Evolutionary conservation across 495 filamentous ascomycete species (phyloP).

Genomic region (Evernia prunastri): DNA sequence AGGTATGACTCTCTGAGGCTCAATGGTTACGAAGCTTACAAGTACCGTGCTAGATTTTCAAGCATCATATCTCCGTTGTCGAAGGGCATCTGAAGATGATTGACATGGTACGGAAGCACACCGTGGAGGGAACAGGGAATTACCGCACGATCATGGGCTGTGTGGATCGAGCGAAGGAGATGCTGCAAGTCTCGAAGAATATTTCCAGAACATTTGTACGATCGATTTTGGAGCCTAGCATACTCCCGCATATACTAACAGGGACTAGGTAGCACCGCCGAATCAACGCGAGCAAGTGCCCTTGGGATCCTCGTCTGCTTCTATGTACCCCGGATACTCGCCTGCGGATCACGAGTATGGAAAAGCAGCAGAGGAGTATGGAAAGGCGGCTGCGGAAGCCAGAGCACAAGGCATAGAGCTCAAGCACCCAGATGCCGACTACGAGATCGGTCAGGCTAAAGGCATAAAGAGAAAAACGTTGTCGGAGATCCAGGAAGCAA

Average conservation of each 20-base stretch:
- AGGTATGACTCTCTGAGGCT: conserved; percentile 16
- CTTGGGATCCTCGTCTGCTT: conserved; percentile 28
- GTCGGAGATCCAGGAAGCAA: conserved; percentile 9
- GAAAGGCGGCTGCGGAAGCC: conserved; percentile 20
- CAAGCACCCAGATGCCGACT: conserved; percentile 22
- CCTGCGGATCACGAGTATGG: conserved; percentile 28
- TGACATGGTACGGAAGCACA: conserved; percentile 32
- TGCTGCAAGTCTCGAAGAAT: conserved; percentile 27
- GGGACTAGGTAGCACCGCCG: conserved; percentile 21
- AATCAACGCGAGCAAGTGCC: conserved; percentile 28
- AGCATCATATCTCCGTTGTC: conserved; percentile 30
- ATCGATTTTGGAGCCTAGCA: background rate
- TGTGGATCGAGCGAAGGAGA: conserved; percentile 27
- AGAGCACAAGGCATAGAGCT: conserved; percentile 25
- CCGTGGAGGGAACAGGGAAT: conserved; percentile 26
- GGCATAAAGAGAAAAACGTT: conserved; percentile 20
- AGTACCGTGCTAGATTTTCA: conserved; percentile 26
- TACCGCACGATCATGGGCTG: conserved; percentile 23
- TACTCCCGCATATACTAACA: conserved; percentile 5
- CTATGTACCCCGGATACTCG: conserved; percentile 33
- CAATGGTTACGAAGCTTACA: background rate
- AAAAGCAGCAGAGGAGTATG: conserved; percentile 28
- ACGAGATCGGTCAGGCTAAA: conserved; percentile 28
- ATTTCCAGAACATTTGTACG: conserved; percentile 26
- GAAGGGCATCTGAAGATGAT: conserved; percentile 34